A percentile compares a stretch with the other conserved stretches of the same genome.
These are phyloP conservation scores for Solanum tarapatanum DNA, from an alignment of 257 asterid genomes.

Conservation along the genomic window DNA sequence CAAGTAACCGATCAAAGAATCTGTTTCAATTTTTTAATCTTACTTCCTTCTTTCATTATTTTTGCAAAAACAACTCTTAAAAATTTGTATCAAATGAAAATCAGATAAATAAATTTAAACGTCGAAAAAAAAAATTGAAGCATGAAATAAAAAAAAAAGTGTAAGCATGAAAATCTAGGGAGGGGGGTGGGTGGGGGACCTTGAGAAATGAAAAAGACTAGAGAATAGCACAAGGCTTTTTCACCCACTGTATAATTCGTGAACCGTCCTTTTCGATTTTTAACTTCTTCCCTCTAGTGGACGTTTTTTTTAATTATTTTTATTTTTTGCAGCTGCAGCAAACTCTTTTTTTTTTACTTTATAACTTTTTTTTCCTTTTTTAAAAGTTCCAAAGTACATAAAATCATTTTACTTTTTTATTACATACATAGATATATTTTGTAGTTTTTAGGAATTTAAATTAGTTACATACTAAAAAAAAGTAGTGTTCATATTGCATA, in stretches of 20 bases:
- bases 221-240: not conserved
- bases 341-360: not conserved
- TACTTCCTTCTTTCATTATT: too few relatives aligned
- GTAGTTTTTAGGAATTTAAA: not conserved
- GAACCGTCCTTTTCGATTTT: not conserved
- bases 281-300: not conserved
- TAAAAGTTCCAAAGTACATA: not conserved
- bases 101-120: too few relatives aligned
- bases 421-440: not conserved
- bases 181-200: not conserved
- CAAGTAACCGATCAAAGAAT: not conserved
- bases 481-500: not conserved
- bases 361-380: not conserved
- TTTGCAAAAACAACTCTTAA: too few relatives aligned
- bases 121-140: not conserved
- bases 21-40: not conserved
- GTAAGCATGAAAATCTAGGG: not conserved
- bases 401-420: not conserved
- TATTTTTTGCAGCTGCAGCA: not conserved
- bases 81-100: too few relatives aligned
- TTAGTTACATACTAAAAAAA: not conserved
- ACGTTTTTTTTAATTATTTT: not conserved
- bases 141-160: not conserved
- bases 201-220: not conserved
- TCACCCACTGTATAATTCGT: not conserved